phyloP scores from a whole-genome alignment of 1,139 yeast genomes.

The Geotrichum fermentans region DNA sequence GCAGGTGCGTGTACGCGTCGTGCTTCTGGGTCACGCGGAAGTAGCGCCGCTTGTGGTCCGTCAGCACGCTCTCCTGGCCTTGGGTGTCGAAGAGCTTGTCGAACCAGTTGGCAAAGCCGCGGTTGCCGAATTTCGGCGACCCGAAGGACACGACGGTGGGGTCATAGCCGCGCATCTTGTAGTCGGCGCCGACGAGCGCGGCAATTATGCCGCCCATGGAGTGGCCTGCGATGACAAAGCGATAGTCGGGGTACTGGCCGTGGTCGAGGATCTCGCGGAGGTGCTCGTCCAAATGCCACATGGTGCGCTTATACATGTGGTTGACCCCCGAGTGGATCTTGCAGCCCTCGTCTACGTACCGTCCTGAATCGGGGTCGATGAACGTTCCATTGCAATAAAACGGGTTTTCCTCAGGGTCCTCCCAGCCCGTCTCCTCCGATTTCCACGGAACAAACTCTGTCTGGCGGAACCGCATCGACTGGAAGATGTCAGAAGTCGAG shows the following conservation, averaged over 20 bases:
- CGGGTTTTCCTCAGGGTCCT: slow-evolving; percentile 35
- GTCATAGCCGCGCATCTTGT: slow-evolving; percentile 46
- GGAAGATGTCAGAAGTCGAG: slow-evolving; percentile 52
- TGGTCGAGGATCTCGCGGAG: slow-evolving; percentile 33
- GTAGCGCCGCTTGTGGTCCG: slow-evolving; percentile 12
- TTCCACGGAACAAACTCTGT: slow-evolving; percentile 15
- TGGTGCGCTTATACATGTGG: slow-evolving; percentile 36
- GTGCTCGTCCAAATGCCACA: slow-evolving; percentile 38
- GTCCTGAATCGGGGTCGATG: slow-evolving; percentile 35
- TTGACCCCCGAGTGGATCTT: slow-evolving; percentile 56
- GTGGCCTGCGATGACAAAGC: slow-evolving; percentile 57
- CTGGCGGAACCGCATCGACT: slow-evolving; percentile 2
- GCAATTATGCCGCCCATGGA: slow-evolving; percentile 73
- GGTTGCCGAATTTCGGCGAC: slow-evolving; percentile 59
- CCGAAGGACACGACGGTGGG: slow-evolving; percentile 58
- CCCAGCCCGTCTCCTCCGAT: not conserved
- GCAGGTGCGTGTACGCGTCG: slow-evolving; percentile 21
- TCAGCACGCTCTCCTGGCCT: not conserved
- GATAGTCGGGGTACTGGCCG: slow-evolving; percentile 45
- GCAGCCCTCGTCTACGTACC: slow-evolving; percentile 45
- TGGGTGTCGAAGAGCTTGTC: slow-evolving; percentile 42
- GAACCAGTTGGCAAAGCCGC: slow-evolving; percentile 46
- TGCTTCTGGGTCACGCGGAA: slow-evolving; percentile 22
- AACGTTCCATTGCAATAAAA: slow-evolving; percentile 44
- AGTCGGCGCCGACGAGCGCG: slow-evolving; percentile 55